These are phyloP conservation scores for Rhizopogon vinicolor DNA, from an alignment of 768 basidiomycete species.

Conservation along the genomic window DNA sequence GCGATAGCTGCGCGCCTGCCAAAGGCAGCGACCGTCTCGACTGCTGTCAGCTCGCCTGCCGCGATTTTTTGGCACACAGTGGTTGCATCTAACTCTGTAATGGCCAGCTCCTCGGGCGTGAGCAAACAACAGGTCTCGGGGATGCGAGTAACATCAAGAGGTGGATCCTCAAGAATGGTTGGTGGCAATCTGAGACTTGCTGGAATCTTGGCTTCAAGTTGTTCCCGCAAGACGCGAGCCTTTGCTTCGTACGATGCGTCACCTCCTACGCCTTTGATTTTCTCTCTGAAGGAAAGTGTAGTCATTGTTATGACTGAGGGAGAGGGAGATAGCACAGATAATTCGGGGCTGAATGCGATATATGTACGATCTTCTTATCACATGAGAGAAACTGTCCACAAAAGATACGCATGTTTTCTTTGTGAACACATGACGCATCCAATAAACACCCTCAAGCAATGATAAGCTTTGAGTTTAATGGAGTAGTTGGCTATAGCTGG, in stretches of 20 bases:
- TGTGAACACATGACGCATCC: too few relatives aligned
- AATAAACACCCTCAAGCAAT: too few relatives aligned
- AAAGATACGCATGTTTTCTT: too few relatives aligned
- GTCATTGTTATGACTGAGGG: neutral
- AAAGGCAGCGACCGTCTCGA: slow-evolving; percentile 38
- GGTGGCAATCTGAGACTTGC: too few relatives aligned
- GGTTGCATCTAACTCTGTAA: slow-evolving; percentile 16
- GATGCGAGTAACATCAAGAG: slow-evolving; percentile 28
- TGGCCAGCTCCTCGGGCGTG: slow-evolving; percentile 24
- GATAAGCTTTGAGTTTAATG: too few relatives aligned
- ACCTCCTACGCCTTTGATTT: slow-evolving; percentile 18
- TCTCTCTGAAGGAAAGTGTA: slow-evolving; percentile 15
- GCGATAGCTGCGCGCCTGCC: slow-evolving; percentile 28
- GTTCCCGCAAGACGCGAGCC: slow-evolving; percentile 13
- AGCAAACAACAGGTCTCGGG: slow-evolving; percentile 28
- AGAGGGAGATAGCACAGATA: too few relatives aligned
- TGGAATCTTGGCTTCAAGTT: too few relatives aligned
- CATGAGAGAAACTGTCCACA: too few relatives aligned
- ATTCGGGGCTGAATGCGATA: too few relatives aligned
- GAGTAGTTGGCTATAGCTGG: too few relatives aligned
- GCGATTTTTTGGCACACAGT: slow-evolving; percentile 22
- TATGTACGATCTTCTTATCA: too few relatives aligned
- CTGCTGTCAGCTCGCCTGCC: slow-evolving; percentile 27
- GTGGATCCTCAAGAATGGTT: slow-evolving; percentile 11
- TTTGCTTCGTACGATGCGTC: slow-evolving; percentile 14